Conservation (phyloP, 140 eudicot genomes). For the Cichorium intybus region DNA sequence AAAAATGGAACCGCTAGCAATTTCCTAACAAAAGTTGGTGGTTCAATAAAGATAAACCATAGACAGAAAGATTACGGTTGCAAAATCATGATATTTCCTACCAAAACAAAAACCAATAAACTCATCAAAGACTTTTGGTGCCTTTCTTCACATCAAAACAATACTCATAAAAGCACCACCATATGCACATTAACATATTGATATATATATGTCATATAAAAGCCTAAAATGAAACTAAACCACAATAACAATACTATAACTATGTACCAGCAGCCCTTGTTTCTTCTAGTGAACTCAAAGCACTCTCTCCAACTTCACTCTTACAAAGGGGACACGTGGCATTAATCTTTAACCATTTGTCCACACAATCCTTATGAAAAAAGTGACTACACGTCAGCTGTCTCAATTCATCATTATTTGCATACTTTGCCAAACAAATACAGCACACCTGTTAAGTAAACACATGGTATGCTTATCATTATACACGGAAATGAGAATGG, state of each 20-base stretch:
- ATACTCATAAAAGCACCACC: conserved; percentile 15
- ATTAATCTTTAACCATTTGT: conserved; percentile 92
- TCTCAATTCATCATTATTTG: conserved; percentile 85
- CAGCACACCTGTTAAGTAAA: conserved; percentile 67
- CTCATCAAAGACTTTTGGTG: background rate
- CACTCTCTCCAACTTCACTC: conserved; percentile 86
- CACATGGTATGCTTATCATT: background rate
- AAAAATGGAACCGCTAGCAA: background rate
- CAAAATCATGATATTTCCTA: conserved; percentile 23
- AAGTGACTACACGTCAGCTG: conserved; percentile 81
- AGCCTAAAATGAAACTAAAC: conserved; percentile 18
- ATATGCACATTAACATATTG: conserved; percentile 26
- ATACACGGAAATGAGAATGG: background rate
- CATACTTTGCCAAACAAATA: conserved; percentile 92
- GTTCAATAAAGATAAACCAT: no score
- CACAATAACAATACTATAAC: conserved; percentile 17
- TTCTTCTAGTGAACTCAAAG: conserved; percentile 48
- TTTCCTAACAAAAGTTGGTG: background rate
- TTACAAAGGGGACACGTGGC: conserved; percentile 93
- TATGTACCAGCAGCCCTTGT: conserved; percentile 33
- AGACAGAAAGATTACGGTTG: background rate
- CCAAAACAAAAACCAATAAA: conserved; percentile 1
- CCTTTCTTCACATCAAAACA: conserved; percentile 25
- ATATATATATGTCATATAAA: conserved; percentile 16
- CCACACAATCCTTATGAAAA: conserved; percentile 95